These are phyloP conservation scores for Coniochaeta prunicola DNA, from an alignment of 2,329 filamentous ascomycete genomes.

Conservation along the genomic window DNA sequence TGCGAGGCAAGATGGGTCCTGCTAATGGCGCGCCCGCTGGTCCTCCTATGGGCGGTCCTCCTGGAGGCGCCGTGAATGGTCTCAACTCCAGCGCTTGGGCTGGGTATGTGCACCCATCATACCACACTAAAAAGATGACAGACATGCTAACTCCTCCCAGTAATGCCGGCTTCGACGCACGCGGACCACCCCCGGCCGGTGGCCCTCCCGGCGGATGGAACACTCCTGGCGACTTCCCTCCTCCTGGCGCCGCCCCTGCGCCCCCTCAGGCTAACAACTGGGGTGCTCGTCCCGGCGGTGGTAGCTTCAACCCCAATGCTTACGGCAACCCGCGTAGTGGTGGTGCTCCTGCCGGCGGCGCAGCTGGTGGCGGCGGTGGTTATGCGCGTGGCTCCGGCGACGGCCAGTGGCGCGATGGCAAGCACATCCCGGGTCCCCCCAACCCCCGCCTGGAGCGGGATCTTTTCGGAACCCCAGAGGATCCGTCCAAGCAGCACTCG, in stretches of 20 bases:
- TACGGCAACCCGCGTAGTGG: conserved; percentile 46
- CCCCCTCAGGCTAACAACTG: conserved; percentile 12
- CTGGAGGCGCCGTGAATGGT: conserved; percentile 33
- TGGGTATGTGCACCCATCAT: conserved; percentile 35
- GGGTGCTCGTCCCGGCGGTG: conserved; percentile 17
- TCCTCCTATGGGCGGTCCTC: conserved; percentile 28
- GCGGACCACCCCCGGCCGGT: conserved; percentile 16
- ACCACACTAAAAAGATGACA: neutral
- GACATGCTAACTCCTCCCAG: conserved; percentile 21
- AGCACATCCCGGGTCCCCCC: conserved; percentile 83
- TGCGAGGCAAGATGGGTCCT: conserved; percentile 52
- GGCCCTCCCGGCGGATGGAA: conserved; percentile 10
- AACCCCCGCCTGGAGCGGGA: conserved; percentile 92
- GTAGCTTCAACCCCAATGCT: conserved; percentile 54
- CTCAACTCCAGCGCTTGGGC: conserved; percentile 60
- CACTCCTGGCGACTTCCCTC: conserved; percentile 6
- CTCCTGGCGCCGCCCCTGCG: conserved; percentile 8
- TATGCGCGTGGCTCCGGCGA: conserved; percentile 79
- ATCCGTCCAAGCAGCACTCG: conserved; percentile 90
- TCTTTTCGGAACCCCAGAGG: conserved; percentile 85
- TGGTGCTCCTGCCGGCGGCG: conserved; percentile 18
- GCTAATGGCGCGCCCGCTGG: conserved; percentile 14
- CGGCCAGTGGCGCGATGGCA: conserved; percentile 93
- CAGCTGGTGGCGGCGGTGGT: conserved; percentile 38
- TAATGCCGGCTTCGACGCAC: conserved; percentile 40